Percentiles rank a stretch among this genome's conserved stretches.
Conservation (phyloP, 106 monocot species). For the Narthecium ossifragum region DNA sequence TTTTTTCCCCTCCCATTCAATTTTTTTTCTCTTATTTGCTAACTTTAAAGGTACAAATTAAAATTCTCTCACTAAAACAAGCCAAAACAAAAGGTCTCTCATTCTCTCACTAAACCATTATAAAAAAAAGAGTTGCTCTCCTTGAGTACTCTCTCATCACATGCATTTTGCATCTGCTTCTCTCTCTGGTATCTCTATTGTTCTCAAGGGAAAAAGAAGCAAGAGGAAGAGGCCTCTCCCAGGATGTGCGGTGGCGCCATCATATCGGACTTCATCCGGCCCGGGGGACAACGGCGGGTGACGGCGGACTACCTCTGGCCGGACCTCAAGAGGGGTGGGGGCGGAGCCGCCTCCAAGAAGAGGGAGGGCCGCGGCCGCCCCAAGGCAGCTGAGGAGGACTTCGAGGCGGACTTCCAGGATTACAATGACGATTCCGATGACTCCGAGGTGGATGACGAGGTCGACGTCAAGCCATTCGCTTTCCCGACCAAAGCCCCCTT, state of each 20-base stretch:
- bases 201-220: no score
- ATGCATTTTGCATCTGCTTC: no score
- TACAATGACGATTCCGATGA: conserved; percentile 22
- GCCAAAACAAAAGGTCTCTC: no score
- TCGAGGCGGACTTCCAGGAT: conserved; percentile 41
- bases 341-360: background rate
- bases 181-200: no score
- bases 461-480: conserved; percentile 8
- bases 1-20: no score
- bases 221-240: no score
- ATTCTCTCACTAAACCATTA: no score
- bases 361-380: background rate
- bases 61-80: no score
- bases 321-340: conserved; percentile 6
- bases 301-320: conserved; percentile 21
- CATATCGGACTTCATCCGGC: conserved; percentile 24
- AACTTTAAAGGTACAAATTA: no score
- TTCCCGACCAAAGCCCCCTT: background rate
- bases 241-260: conserved; percentile 41
- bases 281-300: conserved; percentile 7
- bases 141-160: no score
- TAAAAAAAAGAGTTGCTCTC: no score
- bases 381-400: conserved; percentile 16
- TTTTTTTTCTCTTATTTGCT: no score
- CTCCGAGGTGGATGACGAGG: conserved; percentile 2